These are phyloP conservation scores for Wickerhamomyces silvicola DNA, from an alignment of 805 yeast genomes.

Conservation along the genomic window DNA sequence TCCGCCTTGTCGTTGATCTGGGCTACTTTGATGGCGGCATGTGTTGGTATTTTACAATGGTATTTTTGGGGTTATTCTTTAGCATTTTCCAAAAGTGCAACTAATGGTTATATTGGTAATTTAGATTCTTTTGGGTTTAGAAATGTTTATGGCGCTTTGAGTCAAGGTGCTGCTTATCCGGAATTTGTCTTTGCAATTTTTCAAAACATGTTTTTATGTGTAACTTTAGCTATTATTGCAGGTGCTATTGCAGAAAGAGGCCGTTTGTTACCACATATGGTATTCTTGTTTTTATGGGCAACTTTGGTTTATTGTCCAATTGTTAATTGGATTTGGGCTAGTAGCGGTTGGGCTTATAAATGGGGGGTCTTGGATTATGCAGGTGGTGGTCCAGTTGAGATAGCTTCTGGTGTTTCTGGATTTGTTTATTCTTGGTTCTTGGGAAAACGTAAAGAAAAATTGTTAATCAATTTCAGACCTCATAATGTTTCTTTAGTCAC, in stretches of 20 bases:
- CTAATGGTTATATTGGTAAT: conserved; percentile 85
- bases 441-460: conserved; percentile 69
- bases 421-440: conserved; percentile 76
- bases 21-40: conserved; percentile 66
- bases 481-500: conserved; percentile 91
- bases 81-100: conserved; percentile 75
- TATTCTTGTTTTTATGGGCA: conserved; percentile 81
- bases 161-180: conserved; percentile 49
- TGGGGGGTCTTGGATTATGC: conserved; percentile 96
- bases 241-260: conserved; percentile 96
- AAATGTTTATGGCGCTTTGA: conserved; percentile 48
- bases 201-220: conserved; percentile 87
- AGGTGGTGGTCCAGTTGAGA: conserved; percentile 97
- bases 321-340: conserved; percentile 94
- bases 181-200: conserved; percentile 79
- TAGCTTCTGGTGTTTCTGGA: conserved; percentile 85
- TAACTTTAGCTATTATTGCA: conserved; percentile 85
- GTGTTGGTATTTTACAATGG: conserved; percentile 84
- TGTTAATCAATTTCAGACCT: conserved; percentile 84
- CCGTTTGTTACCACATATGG: conserved; percentile 74
- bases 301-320: conserved; percentile 91
- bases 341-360: conserved; percentile 86
- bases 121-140: conserved; percentile 76
- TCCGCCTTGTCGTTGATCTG: conserved; percentile 85
- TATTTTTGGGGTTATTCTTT: conserved; percentile 97